These are phyloP conservation scores for Solanum bukasovii DNA, from an alignment of 257 asterid genomes.

Conservation along the genomic window DNA sequence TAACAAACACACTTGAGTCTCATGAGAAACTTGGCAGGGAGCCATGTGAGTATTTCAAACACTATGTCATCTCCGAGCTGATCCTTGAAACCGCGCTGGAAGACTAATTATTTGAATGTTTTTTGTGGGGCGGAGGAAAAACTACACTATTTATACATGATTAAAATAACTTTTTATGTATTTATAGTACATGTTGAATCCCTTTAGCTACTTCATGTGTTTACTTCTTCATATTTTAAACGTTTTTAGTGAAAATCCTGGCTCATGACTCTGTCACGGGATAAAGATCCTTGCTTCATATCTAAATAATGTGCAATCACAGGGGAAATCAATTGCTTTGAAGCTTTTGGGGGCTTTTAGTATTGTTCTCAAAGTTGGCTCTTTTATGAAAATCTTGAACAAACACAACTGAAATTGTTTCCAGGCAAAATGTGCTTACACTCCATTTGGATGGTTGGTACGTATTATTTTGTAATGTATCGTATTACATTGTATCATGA, in stretches of 20 bases:
- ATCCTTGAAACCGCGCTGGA: background rate
- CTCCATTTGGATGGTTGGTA: background rate
- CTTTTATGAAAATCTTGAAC: background rate
- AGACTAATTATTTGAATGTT: background rate
- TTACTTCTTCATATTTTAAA: background rate
- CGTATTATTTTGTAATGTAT: too few species aligned
- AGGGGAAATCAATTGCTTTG: background rate
- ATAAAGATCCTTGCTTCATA: background rate
- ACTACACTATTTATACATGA: background rate
- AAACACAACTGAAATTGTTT: background rate
- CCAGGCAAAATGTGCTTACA: background rate
- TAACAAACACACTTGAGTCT: background rate
- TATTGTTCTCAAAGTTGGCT: background rate
- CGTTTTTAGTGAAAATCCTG: background rate
- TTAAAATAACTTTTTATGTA: background rate
- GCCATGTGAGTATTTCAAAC: background rate
- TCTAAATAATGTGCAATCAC: background rate
- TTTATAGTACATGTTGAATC: background rate
- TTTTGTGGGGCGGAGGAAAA: background rate
- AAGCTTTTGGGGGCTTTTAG: background rate
- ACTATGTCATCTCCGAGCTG: background rate
- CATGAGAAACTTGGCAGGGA: background rate
- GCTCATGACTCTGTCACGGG: background rate
- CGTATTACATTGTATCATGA: too few species aligned
- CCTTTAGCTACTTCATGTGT: background rate